Percentiles rank a stretch among this genome's conserved stretches.
phyloP scores from a whole-genome alignment of 139 green algal species.

The Spirogloea muscicola region DNA sequence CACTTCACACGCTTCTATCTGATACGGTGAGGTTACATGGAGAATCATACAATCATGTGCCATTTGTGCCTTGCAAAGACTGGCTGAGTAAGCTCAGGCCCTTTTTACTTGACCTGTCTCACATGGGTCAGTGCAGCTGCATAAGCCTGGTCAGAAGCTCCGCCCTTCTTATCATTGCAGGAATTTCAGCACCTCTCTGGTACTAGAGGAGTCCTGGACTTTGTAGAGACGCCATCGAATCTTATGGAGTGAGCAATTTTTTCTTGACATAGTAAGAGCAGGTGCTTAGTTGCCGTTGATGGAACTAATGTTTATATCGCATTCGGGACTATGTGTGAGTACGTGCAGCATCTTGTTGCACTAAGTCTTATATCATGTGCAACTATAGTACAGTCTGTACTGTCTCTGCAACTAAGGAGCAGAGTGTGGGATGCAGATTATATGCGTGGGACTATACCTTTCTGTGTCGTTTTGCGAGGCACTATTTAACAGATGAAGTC shows the following conservation, averaged over 20 bases:
- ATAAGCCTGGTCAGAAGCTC: neutral
- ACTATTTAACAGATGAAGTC: slow-evolving; percentile 35
- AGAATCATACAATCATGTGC: neutral
- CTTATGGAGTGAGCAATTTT: slow-evolving; percentile 62
- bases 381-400: too few relatives aligned
- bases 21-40: slow-evolving; percentile 52
- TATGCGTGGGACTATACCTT: slow-evolving; percentile 31
- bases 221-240: slow-evolving; percentile 85
- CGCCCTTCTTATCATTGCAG: slow-evolving; percentile 22
- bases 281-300: too few relatives aligned
- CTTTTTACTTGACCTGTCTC: neutral
- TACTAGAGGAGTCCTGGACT: slow-evolving; percentile 73
- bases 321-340: too few relatives aligned
- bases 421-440: too few relatives aligned
- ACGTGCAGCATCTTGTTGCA: too few relatives aligned
- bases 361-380: too few relatives aligned
- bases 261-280: neutral
- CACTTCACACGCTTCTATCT: slow-evolving; percentile 76
- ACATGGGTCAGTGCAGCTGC: neutral
- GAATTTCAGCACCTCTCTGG: slow-evolving; percentile 81
- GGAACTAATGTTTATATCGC: too few relatives aligned
- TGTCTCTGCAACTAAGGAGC: too few relatives aligned
- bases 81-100: too few relatives aligned
- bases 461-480: slow-evolving; percentile 15
- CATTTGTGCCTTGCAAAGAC: too few relatives aligned